Evolutionary conservation across 768 basidiomycete genomes (phyloP), one percentile per base, ranked within the genome.

Genomic region (Sutorius australiensis): DNA sequence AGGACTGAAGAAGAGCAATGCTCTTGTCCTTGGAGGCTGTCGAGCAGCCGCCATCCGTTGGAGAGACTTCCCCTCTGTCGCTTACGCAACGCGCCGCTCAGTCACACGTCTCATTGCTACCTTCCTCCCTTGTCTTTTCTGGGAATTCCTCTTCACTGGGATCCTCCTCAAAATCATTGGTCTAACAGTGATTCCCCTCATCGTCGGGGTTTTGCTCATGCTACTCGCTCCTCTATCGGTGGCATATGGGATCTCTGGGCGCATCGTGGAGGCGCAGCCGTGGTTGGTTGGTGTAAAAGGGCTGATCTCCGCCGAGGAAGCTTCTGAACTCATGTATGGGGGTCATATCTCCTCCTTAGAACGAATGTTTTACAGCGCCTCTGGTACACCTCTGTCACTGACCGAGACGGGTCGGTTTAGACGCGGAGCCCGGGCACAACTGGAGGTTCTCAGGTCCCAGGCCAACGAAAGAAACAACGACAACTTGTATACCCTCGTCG

Each of bases 251-350:
- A 3, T 12, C 8, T 61, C 58, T 19, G 67, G 58, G n/a, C 53
- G 57, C 5, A 54, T 63, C 19, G 51, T 55, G 3, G 43, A 41
- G 0, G 58, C 55, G 6, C 51, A 66, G 4, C 64, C 64, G 0
- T 65, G 64, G 64, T 12, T 66, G 0, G 7, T 65, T 21, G 64
- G 64, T 3, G 58, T 68, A 9, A 66, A 53, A 16, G 64, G 67
- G 9, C 13, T 66, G 46, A 24, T 68, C 3, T 66, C 67, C 32
- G 58, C 53, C 0, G 53, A 66, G 30, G 36, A 60, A 38, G 64
- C 61, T 0, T 64, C 64, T 0, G 27, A 5, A 0, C n/a, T 54
- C 36, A 36, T 53, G 13, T 67, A 60, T 10, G 63, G 63, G 32
- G 50, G 54, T 37, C 17, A 51, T 3, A 45, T 56, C 12, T 37